Evolutionary conservation across 495 filamentous ascomycete genomes (phyloP), one percentile per base, ranked within the genome.

Genomic region (Parathielavia appendiculata): DNA sequence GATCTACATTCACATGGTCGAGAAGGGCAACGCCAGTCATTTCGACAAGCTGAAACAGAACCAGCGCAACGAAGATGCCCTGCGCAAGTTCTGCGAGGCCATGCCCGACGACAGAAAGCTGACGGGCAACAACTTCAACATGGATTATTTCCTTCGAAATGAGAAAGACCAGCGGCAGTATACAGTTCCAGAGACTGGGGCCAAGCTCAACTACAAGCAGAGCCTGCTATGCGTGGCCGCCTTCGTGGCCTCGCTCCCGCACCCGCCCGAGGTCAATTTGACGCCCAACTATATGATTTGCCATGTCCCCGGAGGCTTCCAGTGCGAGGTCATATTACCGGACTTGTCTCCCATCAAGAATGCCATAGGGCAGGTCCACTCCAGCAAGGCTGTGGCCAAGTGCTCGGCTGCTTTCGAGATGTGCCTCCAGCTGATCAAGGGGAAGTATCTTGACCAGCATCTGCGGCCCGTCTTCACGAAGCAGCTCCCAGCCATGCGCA

Each of bases 371-470:
- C 65, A 63, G 12, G 70, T 81, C 1, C 81, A 80, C 51, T 54
- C 72, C 3, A 87, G 78, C 51, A 97, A 95, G 66, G 74, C 83
- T 22, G 73, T 82, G 14, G 93, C 93, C n/a, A 96, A 95, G 70
- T 86, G 88, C 61, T 87, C 91, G 9, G 93, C 90, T 14, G 93
- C 93, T 4, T 97, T 93, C 67, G 86, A 93, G 66, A 81, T 87
- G 44, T 96, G 91, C 63, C 61, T 93, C 4, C 56, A 83, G 54
- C 79, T 98, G 6, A 76, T 86, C 23, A 81, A 82, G 56, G 76
- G 79, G 41, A 78, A 80, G 10, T 81, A 89, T 57, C 71, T 98
- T 0, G 85, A 96, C 70, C 79, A 81, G 7, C 71, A 90, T 63
- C 77, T 97, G 10, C 76, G 84, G 51, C 88, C 93, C 0, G 82